These are phyloP conservation scores for Globisporangium orthogonon DNA, from an alignment of 352 stramenopile species.

Conservation along the genomic window DNA sequence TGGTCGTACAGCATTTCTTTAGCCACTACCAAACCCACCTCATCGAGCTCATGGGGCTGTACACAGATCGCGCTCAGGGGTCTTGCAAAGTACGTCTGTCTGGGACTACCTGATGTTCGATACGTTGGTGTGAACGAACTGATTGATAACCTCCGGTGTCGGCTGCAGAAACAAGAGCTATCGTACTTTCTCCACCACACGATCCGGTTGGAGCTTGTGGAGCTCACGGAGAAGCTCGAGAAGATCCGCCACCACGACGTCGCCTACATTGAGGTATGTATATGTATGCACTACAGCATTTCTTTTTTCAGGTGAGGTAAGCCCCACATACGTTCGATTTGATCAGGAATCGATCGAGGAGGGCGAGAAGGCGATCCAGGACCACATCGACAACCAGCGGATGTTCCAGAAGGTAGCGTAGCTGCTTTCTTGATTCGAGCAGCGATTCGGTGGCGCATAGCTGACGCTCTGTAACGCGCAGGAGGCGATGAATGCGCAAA, in stretches of 20 bases:
- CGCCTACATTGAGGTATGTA: slow-evolving; percentile 32
- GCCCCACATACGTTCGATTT: too few relatives aligned
- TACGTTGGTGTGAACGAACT: not conserved
- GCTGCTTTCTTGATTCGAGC: not conserved
- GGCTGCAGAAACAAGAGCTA: slow-evolving; percentile 50
- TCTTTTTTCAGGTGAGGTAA: too few relatives aligned
- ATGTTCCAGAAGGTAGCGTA: slow-evolving; percentile 37
- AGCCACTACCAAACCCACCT: slow-evolving; percentile 62
- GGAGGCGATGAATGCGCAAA: slow-evolving; percentile 46
- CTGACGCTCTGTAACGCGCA: slow-evolving; percentile 3
- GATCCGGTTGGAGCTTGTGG: slow-evolving; percentile 44
- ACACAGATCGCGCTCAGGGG: slow-evolving; percentile 57
- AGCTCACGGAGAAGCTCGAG: slow-evolving; percentile 50
- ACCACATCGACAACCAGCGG: slow-evolving; percentile 49
- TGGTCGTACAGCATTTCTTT: slow-evolving; percentile 48
- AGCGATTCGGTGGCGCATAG: too few relatives aligned
- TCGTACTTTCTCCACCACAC: slow-evolving; percentile 54
- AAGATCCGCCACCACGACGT: slow-evolving; percentile 58
- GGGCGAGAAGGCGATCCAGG: slow-evolving; percentile 45
- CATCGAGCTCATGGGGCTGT: slow-evolving; percentile 63
- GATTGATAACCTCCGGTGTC: not conserved
- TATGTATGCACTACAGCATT: not conserved
- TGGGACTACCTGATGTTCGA: not conserved
- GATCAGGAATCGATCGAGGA: slow-evolving; percentile 40
- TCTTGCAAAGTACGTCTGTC: slow-evolving; percentile 40